Conservation (phyloP, 371 early-diverging fungal genomes). For the Gilbertella persicaria region DNA sequence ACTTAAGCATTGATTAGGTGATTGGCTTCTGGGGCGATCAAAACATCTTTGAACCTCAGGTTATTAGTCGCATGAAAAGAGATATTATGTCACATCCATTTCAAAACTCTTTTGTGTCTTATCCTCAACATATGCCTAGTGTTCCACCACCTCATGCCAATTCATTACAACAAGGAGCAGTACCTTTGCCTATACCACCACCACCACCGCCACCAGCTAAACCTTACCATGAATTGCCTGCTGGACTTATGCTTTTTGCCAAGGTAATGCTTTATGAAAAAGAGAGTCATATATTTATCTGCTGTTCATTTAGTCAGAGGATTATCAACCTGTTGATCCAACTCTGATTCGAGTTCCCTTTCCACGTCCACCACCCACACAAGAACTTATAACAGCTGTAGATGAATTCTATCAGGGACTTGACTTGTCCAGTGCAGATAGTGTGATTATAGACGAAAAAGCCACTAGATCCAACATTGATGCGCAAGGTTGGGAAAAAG, state of each 20-base stretch:
- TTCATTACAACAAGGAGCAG: no score
- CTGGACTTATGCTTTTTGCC: constrained; percentile 55
- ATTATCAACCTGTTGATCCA: constrained; percentile 54
- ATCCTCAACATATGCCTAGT: not conserved
- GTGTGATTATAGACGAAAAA: constrained; percentile 24
- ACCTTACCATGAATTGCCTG: constrained; percentile 58
- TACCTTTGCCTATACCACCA: not conserved
- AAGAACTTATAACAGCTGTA: constrained; percentile 35
- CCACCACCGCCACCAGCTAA: constrained; percentile 24
- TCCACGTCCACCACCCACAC: constrained; percentile 26
- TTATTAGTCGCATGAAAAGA: constrained; percentile 41
- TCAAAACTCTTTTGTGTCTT: constrained; percentile 5
- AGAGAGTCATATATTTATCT: not conserved
- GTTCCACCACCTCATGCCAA: not conserved
- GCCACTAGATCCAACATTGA: constrained; percentile 26
- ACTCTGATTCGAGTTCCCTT: constrained; percentile 32
- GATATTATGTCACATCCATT: constrained; percentile 21
- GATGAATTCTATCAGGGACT: constrained; percentile 53
- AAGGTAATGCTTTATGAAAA: constrained; percentile 34
- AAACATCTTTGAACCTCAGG: constrained; percentile 43
- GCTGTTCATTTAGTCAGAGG: constrained; percentile 9
- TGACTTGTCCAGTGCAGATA: constrained; percentile 25
- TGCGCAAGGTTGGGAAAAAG: constrained; percentile 64
- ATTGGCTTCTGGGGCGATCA: constrained; percentile 59
- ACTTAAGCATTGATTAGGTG: no score